phyloP scores from a whole-genome alignment of 768 basidiomycete species.

The Krasilnikovozyma curviuscula region DNA sequence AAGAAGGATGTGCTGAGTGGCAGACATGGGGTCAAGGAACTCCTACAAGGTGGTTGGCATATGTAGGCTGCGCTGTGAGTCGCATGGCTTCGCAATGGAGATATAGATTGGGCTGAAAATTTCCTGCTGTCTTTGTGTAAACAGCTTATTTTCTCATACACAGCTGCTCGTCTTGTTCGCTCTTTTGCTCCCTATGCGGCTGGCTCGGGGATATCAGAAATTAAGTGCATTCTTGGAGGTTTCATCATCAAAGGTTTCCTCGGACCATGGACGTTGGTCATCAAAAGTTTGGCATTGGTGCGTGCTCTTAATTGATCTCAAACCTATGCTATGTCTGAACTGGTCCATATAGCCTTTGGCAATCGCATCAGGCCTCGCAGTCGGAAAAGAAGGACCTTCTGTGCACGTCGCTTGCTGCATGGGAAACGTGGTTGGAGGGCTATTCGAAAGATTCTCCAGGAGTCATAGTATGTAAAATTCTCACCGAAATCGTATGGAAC shows the following conservation, averaged over 20 bases:
- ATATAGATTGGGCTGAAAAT: too few species aligned
- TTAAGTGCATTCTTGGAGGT: slow-evolving; percentile 91
- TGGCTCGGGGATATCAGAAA: slow-evolving; percentile 94
- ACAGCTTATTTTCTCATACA: slow-evolving; percentile 65
- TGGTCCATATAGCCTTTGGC: slow-evolving; percentile 52
- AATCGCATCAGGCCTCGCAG: slow-evolving; percentile 88
- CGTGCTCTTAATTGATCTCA: slow-evolving; percentile 20
- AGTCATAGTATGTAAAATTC: slow-evolving; percentile 51
- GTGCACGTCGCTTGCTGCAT: slow-evolving; percentile 94
- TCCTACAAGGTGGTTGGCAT: slow-evolving; percentile 59
- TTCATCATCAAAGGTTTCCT: slow-evolving; percentile 95
- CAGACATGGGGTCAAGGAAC: slow-evolving; percentile 61
- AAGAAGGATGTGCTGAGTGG: slow-evolving; percentile 78
- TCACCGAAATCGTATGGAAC: background rate
- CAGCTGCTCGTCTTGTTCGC: slow-evolving; percentile 72
- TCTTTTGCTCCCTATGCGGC: slow-evolving; percentile 86
- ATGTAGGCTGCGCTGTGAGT: slow-evolving; percentile 74
- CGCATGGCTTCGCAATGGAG: too few species aligned
- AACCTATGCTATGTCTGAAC: background rate
- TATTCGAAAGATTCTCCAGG: slow-evolving; percentile 60
- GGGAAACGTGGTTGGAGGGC: slow-evolving; percentile 68
- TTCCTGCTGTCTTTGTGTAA: too few species aligned
- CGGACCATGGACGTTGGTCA: slow-evolving; percentile 68
- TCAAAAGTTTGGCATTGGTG: slow-evolving; percentile 86
- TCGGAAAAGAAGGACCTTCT: slow-evolving; percentile 95